Percentiles rank a stretch among this genome's conserved stretches.
Conservation (phyloP, 1,284 basidiomycete genomes). For the Lignosus rhinocerotis region DNA sequence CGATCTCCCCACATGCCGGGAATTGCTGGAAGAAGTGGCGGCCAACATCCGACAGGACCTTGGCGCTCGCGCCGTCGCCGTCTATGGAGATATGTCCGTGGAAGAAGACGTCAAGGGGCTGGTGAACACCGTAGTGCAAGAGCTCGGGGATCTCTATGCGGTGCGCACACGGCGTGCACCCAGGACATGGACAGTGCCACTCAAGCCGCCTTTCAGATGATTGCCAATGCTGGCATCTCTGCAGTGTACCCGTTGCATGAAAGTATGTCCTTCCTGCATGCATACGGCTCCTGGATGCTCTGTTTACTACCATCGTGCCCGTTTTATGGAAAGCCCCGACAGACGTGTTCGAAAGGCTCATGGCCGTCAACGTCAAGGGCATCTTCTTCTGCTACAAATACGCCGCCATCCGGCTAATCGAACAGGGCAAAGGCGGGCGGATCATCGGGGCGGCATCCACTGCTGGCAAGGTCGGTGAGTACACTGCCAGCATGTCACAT, state of each 20-base stretch:
- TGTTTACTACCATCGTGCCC: too few species aligned
- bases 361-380: constrained; percentile 33
- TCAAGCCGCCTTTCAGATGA: constrained; percentile 23
- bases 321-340: constrained; percentile 1
- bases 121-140: constrained; percentile 27
- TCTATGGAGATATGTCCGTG: constrained; percentile 31
- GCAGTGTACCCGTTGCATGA: constrained; percentile 10
- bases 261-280: not conserved
- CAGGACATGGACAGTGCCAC: too few species aligned
- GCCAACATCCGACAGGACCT: constrained; percentile 18
- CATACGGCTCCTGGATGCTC: not conserved
- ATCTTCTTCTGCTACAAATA: constrained; percentile 36
- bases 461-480: constrained; percentile 20
- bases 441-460: constrained; percentile 31
- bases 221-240: constrained; percentile 34
- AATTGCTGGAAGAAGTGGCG: constrained; percentile 22
- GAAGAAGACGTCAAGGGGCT: constrained; percentile 34
- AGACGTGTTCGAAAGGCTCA: constrained; percentile 11
- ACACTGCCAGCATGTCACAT: not conserved
- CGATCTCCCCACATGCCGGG: constrained; percentile 27
- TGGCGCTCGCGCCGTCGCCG: constrained; percentile 21
- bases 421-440: constrained; percentile 36
- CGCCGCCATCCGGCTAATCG: constrained; percentile 34
- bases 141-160: constrained; percentile 29
- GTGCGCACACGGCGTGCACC: constrained; percentile 1